Evolutionary conservation across 2,329 filamentous ascomycete genomes (phyloP), one percentile per base, ranked within the genome.

Genomic region (Colletotrichum melonis): DNA sequence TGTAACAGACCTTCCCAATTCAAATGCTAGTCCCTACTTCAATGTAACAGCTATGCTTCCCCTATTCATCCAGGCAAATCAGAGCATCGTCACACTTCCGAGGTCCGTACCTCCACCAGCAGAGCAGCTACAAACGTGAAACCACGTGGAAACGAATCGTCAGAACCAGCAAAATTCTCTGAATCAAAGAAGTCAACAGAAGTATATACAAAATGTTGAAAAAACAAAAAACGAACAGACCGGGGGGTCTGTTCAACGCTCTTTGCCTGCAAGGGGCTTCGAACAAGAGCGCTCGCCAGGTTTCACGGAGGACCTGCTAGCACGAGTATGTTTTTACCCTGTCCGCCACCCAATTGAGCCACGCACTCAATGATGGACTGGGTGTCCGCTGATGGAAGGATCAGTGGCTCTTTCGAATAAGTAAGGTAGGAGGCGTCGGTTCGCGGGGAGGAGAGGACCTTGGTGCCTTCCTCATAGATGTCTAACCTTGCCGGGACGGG

Each of bases 251-350:
- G 57, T 60, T 60, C 57, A 60, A 60, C 57, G 32, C 57, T 60
- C 57, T 60, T 42, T 60, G 35, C 32, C 57, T 60, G 57, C 57
- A 42, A n/a, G 57, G 57, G 22, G 22, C 22, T 14, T 60, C 57
- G 57, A 60, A 60, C 57, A 38, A 60, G 32, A 60, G 57, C 57
- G 57, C 57, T 32, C 57, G 57, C 57, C 32, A 60, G 32, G 32
- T 60, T 30, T 26, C 19, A 32, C 32, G 38, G 57, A 60, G 57
- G 32, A 16, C 57, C 32, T 60, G 32, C 11, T 60, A 5, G 57
- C 57, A 42, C 57, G 57, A 32, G 57, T 60, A 60, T 60, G 0
- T 42, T 60, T 60, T 60, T 60, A 9, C 38, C 32, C 57, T 60
- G 30, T 12, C 38, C 24, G 24, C 24, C 32, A 60, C 14, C 32